These are phyloP conservation scores for Kluyveromyces lactis DNA, from an alignment of 805 yeast species.

Conservation along the genomic window DNA sequence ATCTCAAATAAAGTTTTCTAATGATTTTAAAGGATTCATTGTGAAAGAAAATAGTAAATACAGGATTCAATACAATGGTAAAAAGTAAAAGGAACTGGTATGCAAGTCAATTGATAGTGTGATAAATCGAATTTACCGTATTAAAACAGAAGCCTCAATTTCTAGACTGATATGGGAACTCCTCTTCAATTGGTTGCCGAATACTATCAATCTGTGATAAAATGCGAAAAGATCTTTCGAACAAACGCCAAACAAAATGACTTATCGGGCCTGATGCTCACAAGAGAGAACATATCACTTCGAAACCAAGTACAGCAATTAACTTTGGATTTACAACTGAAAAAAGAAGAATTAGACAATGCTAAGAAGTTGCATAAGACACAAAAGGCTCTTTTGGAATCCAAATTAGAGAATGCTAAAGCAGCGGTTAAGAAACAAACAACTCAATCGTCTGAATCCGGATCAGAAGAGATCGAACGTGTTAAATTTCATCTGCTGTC, in stretches of 20 bases:
- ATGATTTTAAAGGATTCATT: too few relatives aligned
- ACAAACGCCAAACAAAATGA: conserved; percentile 4
- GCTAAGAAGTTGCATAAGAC: conserved; percentile 27
- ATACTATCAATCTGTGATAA: conserved; percentile 24
- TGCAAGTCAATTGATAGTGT: too few relatives aligned
- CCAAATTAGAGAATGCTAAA: conserved; percentile 30
- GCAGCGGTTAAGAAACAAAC: conserved; percentile 21
- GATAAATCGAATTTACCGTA: too few relatives aligned
- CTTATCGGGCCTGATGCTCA: conserved; percentile 11
- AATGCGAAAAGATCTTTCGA: conserved; percentile 20
- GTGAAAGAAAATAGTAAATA: too few relatives aligned
- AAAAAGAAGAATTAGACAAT: conserved; percentile 25
- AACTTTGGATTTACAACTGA: conserved; percentile 25
- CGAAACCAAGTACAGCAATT: conserved; percentile 30
- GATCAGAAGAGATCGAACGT: conserved; percentile 9
- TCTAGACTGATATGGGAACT: conserved; percentile 13
- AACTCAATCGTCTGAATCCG: conserved; percentile 5
- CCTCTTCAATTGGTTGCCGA: conserved; percentile 18
- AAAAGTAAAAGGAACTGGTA: too few relatives aligned
- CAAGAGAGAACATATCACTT: conserved; percentile 27
- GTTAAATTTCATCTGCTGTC: conserved; percentile 20
- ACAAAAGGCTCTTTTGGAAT: conserved; percentile 29
- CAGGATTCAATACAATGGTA: too few relatives aligned
- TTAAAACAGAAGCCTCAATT: too few relatives aligned
- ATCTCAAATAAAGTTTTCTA: too few relatives aligned